These are phyloP conservation scores for Sordaria brevicollis DNA, from an alignment of 495 filamentous ascomycete species.

Conservation along the genomic window DNA sequence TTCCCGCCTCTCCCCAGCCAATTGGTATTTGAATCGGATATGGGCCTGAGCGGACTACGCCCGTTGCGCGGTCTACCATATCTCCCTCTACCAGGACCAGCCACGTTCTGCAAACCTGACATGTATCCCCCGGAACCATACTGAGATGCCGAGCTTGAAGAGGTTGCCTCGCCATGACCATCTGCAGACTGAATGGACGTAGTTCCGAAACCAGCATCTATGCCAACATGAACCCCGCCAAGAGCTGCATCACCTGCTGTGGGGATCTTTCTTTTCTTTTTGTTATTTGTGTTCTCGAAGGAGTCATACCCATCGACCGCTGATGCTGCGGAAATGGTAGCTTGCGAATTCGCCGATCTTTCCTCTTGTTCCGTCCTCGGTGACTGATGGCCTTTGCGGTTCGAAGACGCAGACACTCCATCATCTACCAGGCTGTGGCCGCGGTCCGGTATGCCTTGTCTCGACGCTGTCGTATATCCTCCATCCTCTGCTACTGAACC, in stretches of 20 bases:
- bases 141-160: slow-evolving; percentile 17
- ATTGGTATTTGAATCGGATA: slow-evolving; percentile 42
- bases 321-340: slow-evolving; percentile 39
- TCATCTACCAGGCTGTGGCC: neutral
- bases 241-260: slow-evolving; percentile 56
- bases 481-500: slow-evolving; percentile 27
- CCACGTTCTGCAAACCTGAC: slow-evolving; percentile 53
- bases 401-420: slow-evolving; percentile 13
- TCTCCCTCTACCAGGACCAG: slow-evolving; percentile 70
- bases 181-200: slow-evolving; percentile 18
- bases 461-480: slow-evolving; percentile 15
- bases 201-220: slow-evolving; percentile 28
- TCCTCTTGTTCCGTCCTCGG: slow-evolving; percentile 16
- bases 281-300: slow-evolving; percentile 98
- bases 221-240: slow-evolving; percentile 42
- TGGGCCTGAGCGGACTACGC: slow-evolving; percentile 53
- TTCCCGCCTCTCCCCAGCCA: slow-evolving; percentile 37
- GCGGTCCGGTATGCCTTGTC: slow-evolving; percentile 12
- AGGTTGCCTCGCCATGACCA: slow-evolving; percentile 27
- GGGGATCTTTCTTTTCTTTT: slow-evolving; percentile 98
- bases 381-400: slow-evolving; percentile 15
- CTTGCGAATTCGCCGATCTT: slow-evolving; percentile 33
- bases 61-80: slow-evolving; percentile 56
- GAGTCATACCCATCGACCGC: slow-evolving; percentile 87
- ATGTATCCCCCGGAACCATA: slow-evolving; percentile 24